These are phyloP conservation scores for Phialocephala subalpina DNA, from an alignment of 2,329 filamentous ascomycete species.

Conservation along the genomic window DNA sequence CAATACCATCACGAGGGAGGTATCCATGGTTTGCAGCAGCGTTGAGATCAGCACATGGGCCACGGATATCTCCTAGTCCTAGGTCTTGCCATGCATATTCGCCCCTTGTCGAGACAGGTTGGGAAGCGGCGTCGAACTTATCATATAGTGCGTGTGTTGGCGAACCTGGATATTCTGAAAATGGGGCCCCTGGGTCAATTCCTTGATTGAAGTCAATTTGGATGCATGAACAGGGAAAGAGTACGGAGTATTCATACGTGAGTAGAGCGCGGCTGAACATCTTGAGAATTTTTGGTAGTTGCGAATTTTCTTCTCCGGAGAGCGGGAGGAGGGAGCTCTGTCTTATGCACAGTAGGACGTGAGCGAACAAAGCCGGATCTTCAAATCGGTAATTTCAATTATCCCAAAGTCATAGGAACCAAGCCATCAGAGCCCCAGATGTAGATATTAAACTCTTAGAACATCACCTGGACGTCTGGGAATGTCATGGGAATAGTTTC, in stretches of 20 bases:
- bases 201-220: constrained; percentile 16
- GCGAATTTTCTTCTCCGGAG: neutral
- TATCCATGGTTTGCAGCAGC: constrained; percentile 51
- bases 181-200: constrained; percentile 24
- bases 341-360: neutral
- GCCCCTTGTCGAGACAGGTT: constrained; percentile 29
- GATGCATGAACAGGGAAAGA: neutral
- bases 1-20: constrained; percentile 36
- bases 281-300: neutral
- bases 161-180: constrained; percentile 27
- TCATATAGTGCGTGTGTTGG: constrained; percentile 26
- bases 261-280: constrained; percentile 13
- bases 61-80: constrained; percentile 30
- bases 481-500: neutral
- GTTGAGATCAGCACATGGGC: constrained; percentile 47
- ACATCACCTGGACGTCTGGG: neutral
- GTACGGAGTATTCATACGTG: constrained; percentile 5
- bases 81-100: constrained; percentile 26
- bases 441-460: neutral
- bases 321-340: neutral
- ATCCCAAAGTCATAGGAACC: neutral
- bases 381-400: neutral
- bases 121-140: constrained; percentile 28
- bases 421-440: neutral
- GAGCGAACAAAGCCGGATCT: neutral